A percentile compares a stretch with the other conserved stretches of the same genome.
These are phyloP conservation scores for Pyrenula aspistea DNA, from an alignment of 495 filamentous ascomycete species.

Conservation along the genomic window DNA sequence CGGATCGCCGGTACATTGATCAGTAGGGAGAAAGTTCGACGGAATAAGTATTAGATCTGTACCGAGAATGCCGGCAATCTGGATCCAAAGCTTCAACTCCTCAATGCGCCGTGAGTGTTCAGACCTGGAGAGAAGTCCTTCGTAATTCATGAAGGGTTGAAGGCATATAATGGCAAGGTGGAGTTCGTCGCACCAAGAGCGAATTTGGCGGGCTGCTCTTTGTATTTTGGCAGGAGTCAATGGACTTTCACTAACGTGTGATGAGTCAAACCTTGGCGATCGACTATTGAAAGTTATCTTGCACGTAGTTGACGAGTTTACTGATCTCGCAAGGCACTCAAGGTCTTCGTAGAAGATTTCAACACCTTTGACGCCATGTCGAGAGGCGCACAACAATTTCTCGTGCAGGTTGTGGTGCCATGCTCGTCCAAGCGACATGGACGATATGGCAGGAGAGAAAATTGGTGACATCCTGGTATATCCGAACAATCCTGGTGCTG, in stretches of 20 bases:
- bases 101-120: constrained; percentile 45
- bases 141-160: constrained; percentile 72
- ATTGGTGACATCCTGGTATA: constrained; percentile 5
- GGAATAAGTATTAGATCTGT: constrained; percentile 68
- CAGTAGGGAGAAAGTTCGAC: constrained; percentile 51
- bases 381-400: constrained; percentile 55
- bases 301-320: not conserved
- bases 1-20: constrained; percentile 43
- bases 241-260: not conserved
- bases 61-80: constrained; percentile 45
- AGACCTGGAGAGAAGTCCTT: constrained; percentile 54
- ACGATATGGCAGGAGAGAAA: constrained; percentile 40
- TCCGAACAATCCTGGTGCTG: not conserved
- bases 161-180: constrained; percentile 54
- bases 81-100: constrained; percentile 59
- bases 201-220: constrained; percentile 45
- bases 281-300: not conserved
- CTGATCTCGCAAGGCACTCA: constrained; percentile 37
- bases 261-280: not conserved
- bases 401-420: constrained; percentile 48
- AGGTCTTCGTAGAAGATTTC: constrained; percentile 79
- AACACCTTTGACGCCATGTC: constrained; percentile 55
- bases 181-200: constrained; percentile 42
- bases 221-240: constrained; percentile 27
- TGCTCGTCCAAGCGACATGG: constrained; percentile 63